Evolutionary conservation across 2,329 filamentous ascomycete species (phyloP), one percentile per base, ranked within the genome.

Genomic region (Pseudocercospora crystallina): DNA sequence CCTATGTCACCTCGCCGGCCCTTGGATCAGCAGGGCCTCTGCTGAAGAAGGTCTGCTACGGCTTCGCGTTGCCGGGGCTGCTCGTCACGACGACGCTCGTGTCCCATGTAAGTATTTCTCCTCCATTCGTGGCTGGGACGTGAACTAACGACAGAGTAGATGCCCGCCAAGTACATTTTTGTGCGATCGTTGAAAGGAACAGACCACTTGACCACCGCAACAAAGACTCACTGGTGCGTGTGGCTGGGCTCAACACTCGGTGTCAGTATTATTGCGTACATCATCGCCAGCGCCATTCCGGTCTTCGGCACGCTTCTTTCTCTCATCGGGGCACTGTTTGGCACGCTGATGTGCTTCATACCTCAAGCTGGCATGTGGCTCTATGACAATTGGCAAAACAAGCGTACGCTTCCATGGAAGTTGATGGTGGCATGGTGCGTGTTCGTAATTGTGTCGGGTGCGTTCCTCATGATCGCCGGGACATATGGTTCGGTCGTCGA

Each of bases 11-110:
- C 0, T 76, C 74, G 0, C 76, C 76, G 0, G 74, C 74, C 1
- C 67, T 79, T 5, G 76, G 74, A 2, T 76, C 73, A 29, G 76
- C 74, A 1, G 76, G 76, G 0, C 2, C 33, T 0, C 41, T 60
- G 0, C 64, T 75, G 46, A 77, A 77, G 65, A 76, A 72, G 54
- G 61, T 76, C 12, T 67, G 65, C 42, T 78, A 77, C 47, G 76
- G 74, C 8, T 65, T 64, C 13, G 61, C 59, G 1, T 31, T 63
- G 1, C 59, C 59, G 3, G 61, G 61, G 8, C 47, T 64, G 8
- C 17, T 57, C 11, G 55, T 57, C 17, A 62, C 54, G 9, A 55
- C 54, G 2, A 56, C 40, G 29, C 45, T 59, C 26, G 46, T 59
- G 7, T 49, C 45, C 26, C 60, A 64, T 42, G 57, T 63, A 43